Evolutionary conservation across 140 eudicot genomes (phyloP).

Genomic region (Senecio squalidus): DNA sequence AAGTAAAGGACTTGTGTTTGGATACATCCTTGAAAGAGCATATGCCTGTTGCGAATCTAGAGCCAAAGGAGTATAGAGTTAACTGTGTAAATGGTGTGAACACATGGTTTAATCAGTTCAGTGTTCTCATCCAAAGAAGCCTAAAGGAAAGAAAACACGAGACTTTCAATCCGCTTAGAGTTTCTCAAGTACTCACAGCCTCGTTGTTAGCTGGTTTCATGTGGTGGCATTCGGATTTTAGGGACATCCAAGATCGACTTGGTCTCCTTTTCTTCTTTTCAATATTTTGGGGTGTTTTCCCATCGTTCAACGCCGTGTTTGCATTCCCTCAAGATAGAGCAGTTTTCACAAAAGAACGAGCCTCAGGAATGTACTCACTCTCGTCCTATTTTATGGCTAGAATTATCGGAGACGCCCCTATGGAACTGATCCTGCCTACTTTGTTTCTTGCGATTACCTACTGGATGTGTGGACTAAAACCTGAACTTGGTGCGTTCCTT

Average conservation of each 20-base stretch:
- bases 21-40: slow-evolving; percentile 24
- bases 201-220: slow-evolving; percentile 69
- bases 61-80: slow-evolving; percentile 9
- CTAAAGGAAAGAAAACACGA: slow-evolving; percentile 85
- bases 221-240: slow-evolving; percentile 95
- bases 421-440: slow-evolving; percentile 84
- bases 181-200: slow-evolving; percentile 79
- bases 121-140: slow-evolving; percentile 65
- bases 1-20: slow-evolving; percentile 53
- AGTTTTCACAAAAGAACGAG: slow-evolving; percentile 67
- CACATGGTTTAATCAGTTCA: slow-evolving; percentile 68
- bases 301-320: slow-evolving; percentile 78
- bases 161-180: slow-evolving; percentile 75
- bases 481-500: slow-evolving; percentile 52
- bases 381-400: slow-evolving; percentile 88
- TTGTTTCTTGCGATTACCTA: slow-evolving; percentile 61
- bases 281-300: slow-evolving; percentile 91
- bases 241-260: slow-evolving; percentile 74
- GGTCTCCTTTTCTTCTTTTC: slow-evolving; percentile 89
- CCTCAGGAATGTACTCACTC: slow-evolving; percentile 88
- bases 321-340: slow-evolving; percentile 94
- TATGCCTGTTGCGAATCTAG: background rate
- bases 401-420: slow-evolving; percentile 74
- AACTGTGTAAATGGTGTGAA: slow-evolving; percentile 23
- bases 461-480: slow-evolving; percentile 92